Evolutionary conservation across 495 filamentous ascomycete species (phyloP).

Genomic region (Penicillium turbatum): DNA sequence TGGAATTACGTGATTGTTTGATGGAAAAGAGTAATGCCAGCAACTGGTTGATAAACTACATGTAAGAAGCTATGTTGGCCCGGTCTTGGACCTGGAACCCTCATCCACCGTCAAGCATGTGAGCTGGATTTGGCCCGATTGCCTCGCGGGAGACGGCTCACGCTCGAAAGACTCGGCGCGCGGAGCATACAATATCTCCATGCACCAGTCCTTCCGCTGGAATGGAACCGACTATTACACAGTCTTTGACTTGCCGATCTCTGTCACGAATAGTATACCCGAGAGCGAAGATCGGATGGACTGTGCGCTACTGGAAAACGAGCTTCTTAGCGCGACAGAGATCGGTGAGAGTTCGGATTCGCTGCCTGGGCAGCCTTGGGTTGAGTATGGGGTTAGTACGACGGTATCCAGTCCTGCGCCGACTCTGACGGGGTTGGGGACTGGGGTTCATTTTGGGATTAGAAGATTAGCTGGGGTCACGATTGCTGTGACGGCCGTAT

Average conservation of each 20-base stretch:
- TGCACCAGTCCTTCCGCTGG: slow-evolving; percentile 62
- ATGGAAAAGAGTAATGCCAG: too few relatives aligned
- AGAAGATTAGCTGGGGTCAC: slow-evolving; percentile 4
- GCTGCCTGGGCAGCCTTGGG: slow-evolving; percentile 21
- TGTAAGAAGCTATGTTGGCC: slow-evolving; percentile 54
- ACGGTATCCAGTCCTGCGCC: slow-evolving; percentile 5
- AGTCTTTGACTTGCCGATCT: slow-evolving; percentile 64
- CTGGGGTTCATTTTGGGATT: not conserved
- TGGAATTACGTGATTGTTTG: too few relatives aligned
- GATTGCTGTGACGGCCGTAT: slow-evolving; percentile 7
- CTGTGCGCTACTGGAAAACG: slow-evolving; percentile 18
- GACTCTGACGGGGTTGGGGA: slow-evolving; percentile 1
- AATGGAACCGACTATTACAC: slow-evolving; percentile 60
- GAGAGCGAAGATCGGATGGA: slow-evolving; percentile 15
- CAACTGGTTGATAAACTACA: too few relatives aligned
- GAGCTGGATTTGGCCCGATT: slow-evolving; percentile 63
- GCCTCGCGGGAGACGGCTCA: slow-evolving; percentile 54
- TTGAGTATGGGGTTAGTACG: slow-evolving; percentile 9
- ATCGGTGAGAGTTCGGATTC: slow-evolving; percentile 15
- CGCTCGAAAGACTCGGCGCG: slow-evolving; percentile 25
- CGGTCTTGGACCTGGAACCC: slow-evolving; percentile 57
- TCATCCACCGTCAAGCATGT: slow-evolving; percentile 66
- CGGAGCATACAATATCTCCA: slow-evolving; percentile 55
- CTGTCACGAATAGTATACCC: slow-evolving; percentile 58
- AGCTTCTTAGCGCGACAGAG: slow-evolving; percentile 12